Evolutionary conservation across 208 protist species (phyloP), one percentile per base, ranked within the genome.

Genomic region (Leishmania arabica): DNA sequence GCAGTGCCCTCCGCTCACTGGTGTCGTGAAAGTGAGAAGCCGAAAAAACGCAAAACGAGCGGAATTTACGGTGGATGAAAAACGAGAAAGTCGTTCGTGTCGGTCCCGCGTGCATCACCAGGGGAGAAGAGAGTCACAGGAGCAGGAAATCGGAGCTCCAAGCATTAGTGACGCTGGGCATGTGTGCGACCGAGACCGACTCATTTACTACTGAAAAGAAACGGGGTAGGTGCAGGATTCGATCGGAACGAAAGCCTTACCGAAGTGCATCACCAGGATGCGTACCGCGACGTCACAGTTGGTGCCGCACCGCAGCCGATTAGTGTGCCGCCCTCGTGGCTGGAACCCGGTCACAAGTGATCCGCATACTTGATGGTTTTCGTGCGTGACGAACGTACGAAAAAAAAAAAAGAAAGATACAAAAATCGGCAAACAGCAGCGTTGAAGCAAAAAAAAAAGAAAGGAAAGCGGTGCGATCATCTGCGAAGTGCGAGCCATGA

Each of bases 391-490:
- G 13, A 19, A 17, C 19, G 31, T 31, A 51, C 34, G 34, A 37
- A 37, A 37, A 24, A 2, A 51, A 73, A 24, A 47, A 2, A 70
- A 40, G n/a, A 47, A 71, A 47, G 40, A 42, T 71, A 15, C 40
- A 37, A 47, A 79, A 42, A 49, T 71, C 47, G 58, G 47, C 19
- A 56, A 9, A 47, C 45, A 65, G n/a, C 64, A 80, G 31, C n/a
- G 17, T 7, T 47, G 69, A 31, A 31, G 15, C 17, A 70, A 78
- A 78, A 58, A 70, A 72, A 72, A 60, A 40, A 40, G 1, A 1
- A 74, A 37, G 53, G 71, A 27, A 58, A 86, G 70, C 70, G 66
- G 62, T 60, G 68, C 34, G 19, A 40, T 73, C 24, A 70, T 69
- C 58, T 1, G 27, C 58, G 9, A 64, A 34, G 58, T 64, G 58